Evolutionary conservation across 306 rosid genomes (phyloP).

Genomic region (Echinosophora koreensis): DNA sequence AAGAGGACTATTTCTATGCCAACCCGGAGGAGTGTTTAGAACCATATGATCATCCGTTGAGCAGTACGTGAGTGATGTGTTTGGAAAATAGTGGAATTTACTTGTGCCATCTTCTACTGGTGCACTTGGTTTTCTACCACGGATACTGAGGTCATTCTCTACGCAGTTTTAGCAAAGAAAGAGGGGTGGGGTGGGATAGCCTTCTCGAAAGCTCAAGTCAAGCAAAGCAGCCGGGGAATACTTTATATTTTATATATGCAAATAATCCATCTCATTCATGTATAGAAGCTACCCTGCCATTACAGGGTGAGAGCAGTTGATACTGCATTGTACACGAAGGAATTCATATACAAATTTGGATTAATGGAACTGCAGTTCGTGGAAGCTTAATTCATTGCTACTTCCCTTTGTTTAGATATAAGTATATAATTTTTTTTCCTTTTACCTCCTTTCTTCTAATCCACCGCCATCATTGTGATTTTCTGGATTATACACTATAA

Average conservation of each 20-base stretch:
- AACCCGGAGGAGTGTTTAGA: conserved; percentile 93
- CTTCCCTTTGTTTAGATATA: conserved; percentile 37
- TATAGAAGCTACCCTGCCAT: conserved; percentile 94
- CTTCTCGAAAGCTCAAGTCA: conserved; percentile 51
- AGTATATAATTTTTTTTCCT: not conserved
- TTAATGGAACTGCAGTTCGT: conserved; percentile 58
- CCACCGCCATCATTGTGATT: conserved; percentile 25
- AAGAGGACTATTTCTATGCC: conserved; percentile 94
- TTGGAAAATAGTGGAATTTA: conserved; percentile 49
- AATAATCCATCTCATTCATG: conserved; percentile 83
- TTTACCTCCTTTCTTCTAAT: not conserved
- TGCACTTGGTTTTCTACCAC: conserved; percentile 59
- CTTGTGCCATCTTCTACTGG: conserved; percentile 54
- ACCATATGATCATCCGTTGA: conserved; percentile 59
- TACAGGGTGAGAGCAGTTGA: conserved; percentile 75
- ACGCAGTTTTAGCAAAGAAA: conserved; percentile 50
- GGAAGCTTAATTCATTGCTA: conserved; percentile 54
- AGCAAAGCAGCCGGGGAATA: conserved; percentile 55
- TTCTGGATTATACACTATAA: conserved; percentile 33
- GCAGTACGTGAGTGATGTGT: conserved; percentile 60
- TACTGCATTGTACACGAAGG: conserved; percentile 66
- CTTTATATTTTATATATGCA: conserved; percentile 60
- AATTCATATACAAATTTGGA: conserved; percentile 64
- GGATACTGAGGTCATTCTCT: conserved; percentile 51
- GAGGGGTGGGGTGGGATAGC: conserved; percentile 40